phyloP scores from a whole-genome alignment of 1,284 basidiomycete genomes.

The Puccinia horiana region DNA sequence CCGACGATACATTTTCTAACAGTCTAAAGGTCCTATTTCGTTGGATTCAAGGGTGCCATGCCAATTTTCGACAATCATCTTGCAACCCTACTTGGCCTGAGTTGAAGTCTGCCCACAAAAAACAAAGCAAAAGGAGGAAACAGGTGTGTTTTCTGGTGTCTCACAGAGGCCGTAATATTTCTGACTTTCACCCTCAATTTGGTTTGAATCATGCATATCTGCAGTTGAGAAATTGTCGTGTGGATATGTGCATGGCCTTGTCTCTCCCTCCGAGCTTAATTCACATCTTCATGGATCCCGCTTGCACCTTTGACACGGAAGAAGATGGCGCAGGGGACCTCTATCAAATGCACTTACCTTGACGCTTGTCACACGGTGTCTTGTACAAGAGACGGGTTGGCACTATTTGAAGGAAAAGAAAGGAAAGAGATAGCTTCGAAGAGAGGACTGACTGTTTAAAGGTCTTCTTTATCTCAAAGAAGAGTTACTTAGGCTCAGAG shows the following conservation, averaged over 20 bases:
- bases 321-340: conserved; percentile 2
- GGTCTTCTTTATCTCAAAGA: too few species aligned
- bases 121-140: neutral
- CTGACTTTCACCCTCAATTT: neutral
- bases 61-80: neutral
- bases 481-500: too few species aligned
- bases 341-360: conserved; percentile 1
- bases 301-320: conserved; percentile 8
- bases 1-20: neutral
- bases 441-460: too few species aligned
- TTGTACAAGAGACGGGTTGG: too few species aligned
- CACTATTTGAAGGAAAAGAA: too few species aligned
- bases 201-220: neutral
- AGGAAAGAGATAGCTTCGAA: too few species aligned
- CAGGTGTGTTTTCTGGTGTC: neutral
- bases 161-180: neutral
- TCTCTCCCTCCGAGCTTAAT: neutral
- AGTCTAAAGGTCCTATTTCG: conserved; percentile 6
- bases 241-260: conserved; percentile 2
- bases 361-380: too few species aligned
- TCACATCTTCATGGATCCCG: neutral
- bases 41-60: conserved; percentile 12
- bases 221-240: neutral
- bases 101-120: neutral
- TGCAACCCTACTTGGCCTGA: neutral